A percentile compares a stretch with the other conserved stretches of the same genome.
phyloP scores from a whole-genome alignment of 2,329 filamentous ascomycete species.

The Sclerotinia spermophila region DNA sequence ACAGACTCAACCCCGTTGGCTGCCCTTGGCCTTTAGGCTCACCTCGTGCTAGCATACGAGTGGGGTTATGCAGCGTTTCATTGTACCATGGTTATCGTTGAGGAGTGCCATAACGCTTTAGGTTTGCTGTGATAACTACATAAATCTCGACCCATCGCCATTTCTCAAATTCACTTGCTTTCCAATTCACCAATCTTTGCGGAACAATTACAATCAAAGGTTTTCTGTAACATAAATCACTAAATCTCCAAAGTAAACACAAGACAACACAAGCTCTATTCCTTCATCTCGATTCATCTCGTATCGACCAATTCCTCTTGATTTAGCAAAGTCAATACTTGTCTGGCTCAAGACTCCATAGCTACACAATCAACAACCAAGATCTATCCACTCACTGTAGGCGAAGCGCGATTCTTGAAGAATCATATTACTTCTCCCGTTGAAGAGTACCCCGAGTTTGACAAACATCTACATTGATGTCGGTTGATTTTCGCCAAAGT shows the following conservation, averaged over 20 bases:
- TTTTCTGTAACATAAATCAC: background rate
- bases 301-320: background rate
- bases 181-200: background rate
- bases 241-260: background rate
- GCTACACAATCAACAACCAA: background rate
- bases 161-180: background rate
- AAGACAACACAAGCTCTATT: background rate
- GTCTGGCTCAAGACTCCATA: background rate
- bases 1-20: background rate
- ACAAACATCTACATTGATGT: slow-evolving; percentile 47
- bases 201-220: background rate
- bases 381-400: background rate
- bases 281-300: background rate
- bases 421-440: background rate
- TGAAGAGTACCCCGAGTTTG: slow-evolving; percentile 15
- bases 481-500: slow-evolving; percentile 54
- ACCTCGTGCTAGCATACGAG: slow-evolving; percentile 3
- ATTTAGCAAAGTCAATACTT: background rate
- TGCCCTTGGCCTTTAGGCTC: background rate
- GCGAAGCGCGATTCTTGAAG: slow-evolving; percentile 3
- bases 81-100: slow-evolving; percentile 1
- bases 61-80: slow-evolving; percentile 11
- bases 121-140: background rate
- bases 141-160: slow-evolving; percentile 18
- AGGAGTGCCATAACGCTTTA: background rate